These are phyloP conservation scores for Verticillium longisporum DNA, from an alignment of 2,329 filamentous ascomycete genomes.

Conservation along the genomic window DNA sequence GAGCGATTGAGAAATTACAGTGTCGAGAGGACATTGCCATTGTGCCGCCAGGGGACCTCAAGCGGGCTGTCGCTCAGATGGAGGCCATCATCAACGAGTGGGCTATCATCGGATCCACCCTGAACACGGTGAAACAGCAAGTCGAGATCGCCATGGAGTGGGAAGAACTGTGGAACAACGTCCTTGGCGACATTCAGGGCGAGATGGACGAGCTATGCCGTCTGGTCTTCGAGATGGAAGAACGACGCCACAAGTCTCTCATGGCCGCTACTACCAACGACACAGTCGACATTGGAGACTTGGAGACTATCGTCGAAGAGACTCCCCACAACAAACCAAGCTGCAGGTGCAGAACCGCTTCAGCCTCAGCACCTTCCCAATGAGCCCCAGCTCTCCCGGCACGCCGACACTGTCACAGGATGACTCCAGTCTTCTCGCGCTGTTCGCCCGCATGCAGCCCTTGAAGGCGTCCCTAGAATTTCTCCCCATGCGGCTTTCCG, in stretches of 20 bases:
- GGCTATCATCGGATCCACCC: slow-evolving; percentile 69
- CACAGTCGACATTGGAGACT: slow-evolving; percentile 72
- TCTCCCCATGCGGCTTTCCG: slow-evolving; percentile 84
- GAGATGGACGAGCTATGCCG: slow-evolving; percentile 74
- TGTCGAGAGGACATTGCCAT: slow-evolving; percentile 65
- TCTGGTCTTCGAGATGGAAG: slow-evolving; percentile 96
- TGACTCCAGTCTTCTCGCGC: slow-evolving; percentile 77
- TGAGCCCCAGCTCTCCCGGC: slow-evolving; percentile 55
- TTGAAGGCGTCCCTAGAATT: slow-evolving; percentile 90
- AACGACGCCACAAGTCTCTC: slow-evolving; percentile 77
- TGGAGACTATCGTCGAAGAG: slow-evolving; percentile 91
- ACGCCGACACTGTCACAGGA: slow-evolving; percentile 60
- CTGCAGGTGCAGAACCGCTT: slow-evolving; percentile 55
- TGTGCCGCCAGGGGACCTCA: slow-evolving; percentile 66
- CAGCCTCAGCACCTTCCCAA: slow-evolving; percentile 59
- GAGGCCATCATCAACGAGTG: slow-evolving; percentile 80
- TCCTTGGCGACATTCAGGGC: slow-evolving; percentile 85
- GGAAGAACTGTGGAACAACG: slow-evolving; percentile 94
- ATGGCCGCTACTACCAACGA: slow-evolving; percentile 56
- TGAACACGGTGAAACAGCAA: slow-evolving; percentile 78
- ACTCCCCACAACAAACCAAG: slow-evolving; percentile 49
- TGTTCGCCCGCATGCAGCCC: slow-evolving; percentile 95
- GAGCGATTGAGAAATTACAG: slow-evolving; percentile 89
- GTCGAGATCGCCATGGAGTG: slow-evolving; percentile 98
- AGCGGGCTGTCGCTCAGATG: slow-evolving; percentile 77